Conservation (phyloP, 306 rosid species). For the Luffa aegyptiaca region DNA sequence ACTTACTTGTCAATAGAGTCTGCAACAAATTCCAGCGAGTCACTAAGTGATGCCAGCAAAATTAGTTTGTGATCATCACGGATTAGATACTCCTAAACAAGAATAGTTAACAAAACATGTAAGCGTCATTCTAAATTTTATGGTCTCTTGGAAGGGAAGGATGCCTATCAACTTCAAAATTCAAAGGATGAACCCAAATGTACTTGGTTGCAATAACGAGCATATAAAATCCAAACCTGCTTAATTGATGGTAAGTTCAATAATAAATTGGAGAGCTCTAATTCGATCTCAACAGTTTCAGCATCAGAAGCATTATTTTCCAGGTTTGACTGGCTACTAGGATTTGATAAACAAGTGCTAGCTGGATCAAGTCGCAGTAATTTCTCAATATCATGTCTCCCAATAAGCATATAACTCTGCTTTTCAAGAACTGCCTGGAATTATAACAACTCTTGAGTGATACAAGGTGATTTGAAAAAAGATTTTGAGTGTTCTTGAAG, state of each 20-base stretch:
- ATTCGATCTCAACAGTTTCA: constrained; percentile 71
- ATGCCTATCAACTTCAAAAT: neutral
- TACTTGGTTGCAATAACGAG: neutral
- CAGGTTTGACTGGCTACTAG: constrained; percentile 34
- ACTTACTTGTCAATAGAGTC: constrained; percentile 89
- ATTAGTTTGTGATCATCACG: constrained; percentile 94
- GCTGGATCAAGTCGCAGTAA: constrained; percentile 83
- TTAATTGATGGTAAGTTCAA: constrained; percentile 74
- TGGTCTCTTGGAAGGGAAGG: neutral
- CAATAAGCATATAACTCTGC: constrained; percentile 98
- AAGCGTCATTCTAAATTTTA: neutral
- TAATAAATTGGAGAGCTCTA: constrained; percentile 59
- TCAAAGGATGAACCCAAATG: neutral
- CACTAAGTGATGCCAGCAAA: constrained; percentile 96
- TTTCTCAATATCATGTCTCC: constrained; percentile 92
- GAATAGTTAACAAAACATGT: constrained; percentile 9
- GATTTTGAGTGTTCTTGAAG: no score
- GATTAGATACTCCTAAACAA: constrained; percentile 76
- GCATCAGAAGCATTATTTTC: constrained; percentile 49
- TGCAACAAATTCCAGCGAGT: constrained; percentile 93
- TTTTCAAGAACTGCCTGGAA: constrained; percentile 97
- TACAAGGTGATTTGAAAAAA: neutral
- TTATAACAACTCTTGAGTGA: neutral
- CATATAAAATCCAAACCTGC: constrained; percentile 52
- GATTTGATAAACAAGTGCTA: constrained; percentile 62